Conservation (phyloP, 202 grass and related monocot genomes). For the Bolboschoenoplectus hybrid region DNA sequence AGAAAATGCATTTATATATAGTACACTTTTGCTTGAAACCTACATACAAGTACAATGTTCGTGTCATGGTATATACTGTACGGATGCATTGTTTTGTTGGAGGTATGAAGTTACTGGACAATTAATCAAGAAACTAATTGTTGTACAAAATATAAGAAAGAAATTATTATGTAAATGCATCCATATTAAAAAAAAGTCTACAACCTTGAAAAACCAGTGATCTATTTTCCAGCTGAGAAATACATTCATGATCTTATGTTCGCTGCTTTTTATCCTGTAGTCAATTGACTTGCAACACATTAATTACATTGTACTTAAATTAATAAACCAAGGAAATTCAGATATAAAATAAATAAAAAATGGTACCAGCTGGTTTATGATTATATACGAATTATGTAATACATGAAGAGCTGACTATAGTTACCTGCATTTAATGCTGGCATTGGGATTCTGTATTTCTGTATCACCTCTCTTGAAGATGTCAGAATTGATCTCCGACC, state of each 20-base stretch:
- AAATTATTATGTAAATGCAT: neutral
- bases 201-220: neutral
- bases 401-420: slow-evolving; percentile 12
- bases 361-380: neutral
- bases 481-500: neutral
- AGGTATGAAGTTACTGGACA: neutral
- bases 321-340: neutral
- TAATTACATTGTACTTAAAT: neutral
- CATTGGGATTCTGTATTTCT: slow-evolving; percentile 30
- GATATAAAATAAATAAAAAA: neutral
- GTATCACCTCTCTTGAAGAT: neutral
- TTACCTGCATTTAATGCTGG: slow-evolving; percentile 5
- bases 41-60: neutral
- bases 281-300: neutral
- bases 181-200: neutral
- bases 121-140: neutral
- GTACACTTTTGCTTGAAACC: neutral
- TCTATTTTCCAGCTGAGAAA: neutral
- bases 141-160: neutral
- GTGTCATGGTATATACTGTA: no score
- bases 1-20: neutral
- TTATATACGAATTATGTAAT: neutral
- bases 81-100: neutral
- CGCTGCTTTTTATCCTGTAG: neutral
- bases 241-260: neutral